Conservation (phyloP, 345 rosid genomes). For the Linum tenue region DNA sequence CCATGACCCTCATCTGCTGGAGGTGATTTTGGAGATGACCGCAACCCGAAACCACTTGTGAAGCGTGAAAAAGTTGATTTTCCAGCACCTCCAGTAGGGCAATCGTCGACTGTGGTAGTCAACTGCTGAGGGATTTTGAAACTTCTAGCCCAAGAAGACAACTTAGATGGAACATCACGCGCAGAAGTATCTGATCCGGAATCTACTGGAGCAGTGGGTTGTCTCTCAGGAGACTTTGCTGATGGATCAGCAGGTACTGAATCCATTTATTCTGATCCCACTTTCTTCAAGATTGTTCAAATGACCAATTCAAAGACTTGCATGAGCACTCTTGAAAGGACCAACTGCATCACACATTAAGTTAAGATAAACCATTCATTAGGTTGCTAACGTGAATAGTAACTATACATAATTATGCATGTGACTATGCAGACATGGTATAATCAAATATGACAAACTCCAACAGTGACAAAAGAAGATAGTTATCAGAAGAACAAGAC, state of each 20-base stretch:
- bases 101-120: constrained; percentile 32
- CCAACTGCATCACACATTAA: neutral
- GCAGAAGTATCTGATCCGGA: constrained; percentile 31
- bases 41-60: constrained; percentile 63
- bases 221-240: constrained; percentile 31
- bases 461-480: no score
- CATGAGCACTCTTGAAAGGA: neutral
- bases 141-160: constrained; percentile 64
- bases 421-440: no score
- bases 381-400: neutral
- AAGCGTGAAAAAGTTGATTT: constrained; percentile 69
- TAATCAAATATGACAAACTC: no score
- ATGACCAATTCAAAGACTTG: neutral
- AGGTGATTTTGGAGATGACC: constrained; percentile 63
- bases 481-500: no score
- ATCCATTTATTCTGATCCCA: constrained; percentile 27
- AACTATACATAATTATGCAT: no score
- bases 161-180: constrained; percentile 45
- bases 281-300: neutral
- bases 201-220: constrained; percentile 30
- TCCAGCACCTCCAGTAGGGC: constrained; percentile 40
- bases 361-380: neutral
- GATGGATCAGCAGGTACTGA: constrained; percentile 39
- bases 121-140: constrained; percentile 67
- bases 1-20: constrained; percentile 43